Base-by-base conservation (phyloP, 2,329 filamentous ascomycete species). In the Beauveria rudraprayagi region DNA sequence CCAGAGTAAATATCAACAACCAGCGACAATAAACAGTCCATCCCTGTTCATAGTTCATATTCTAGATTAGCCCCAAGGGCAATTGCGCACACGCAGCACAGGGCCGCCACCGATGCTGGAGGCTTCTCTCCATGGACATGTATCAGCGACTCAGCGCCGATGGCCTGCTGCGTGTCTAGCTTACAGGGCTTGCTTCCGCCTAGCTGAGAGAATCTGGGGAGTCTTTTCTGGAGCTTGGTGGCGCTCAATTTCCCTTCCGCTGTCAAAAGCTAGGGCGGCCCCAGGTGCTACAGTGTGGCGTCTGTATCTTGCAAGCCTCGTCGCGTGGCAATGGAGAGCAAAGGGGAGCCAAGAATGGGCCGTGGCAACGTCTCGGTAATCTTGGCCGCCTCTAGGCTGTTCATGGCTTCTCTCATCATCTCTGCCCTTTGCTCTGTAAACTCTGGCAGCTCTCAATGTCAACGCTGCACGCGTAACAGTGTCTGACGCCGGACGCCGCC, bases 221-320 rank as follows among this genome's bases (percentile, higher is more conserved):
- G 19, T 48, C 22, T 26, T 57, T 48, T 41, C 40, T 37, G 26
- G 43, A 50, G 55, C 34, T 17, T 19, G 40, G 44, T 57, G 55
- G 44, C 44, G 30, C 55, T 26, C 55, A 50, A 37, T 50, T 48
- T 40, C 41, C 17, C 55, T 50, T 50, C 43, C 54, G 55, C 55
- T 57, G 55, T 57, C 55, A 57, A 57, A 57, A 57, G 22, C 37
- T 28, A 43, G 37, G 41, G 34, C 40, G 37, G 34, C 46, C 44
- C 37, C 46, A 41, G 56, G 46, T 60, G 48, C 48, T 53, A 53
- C 57, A 44, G n/a, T 60, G 58, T 61, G 58, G 58, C 58, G 58
- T 48, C 48, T 55, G 43, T 61, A 61, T 61, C 50, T 26, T 22
- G 58, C 58, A 61, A 57, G 58, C 58, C 58, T 55, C 58, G 58